These are phyloP conservation scores for Suillus subluteus DNA, from an alignment of 768 basidiomycete genomes.

Conservation along the genomic window DNA sequence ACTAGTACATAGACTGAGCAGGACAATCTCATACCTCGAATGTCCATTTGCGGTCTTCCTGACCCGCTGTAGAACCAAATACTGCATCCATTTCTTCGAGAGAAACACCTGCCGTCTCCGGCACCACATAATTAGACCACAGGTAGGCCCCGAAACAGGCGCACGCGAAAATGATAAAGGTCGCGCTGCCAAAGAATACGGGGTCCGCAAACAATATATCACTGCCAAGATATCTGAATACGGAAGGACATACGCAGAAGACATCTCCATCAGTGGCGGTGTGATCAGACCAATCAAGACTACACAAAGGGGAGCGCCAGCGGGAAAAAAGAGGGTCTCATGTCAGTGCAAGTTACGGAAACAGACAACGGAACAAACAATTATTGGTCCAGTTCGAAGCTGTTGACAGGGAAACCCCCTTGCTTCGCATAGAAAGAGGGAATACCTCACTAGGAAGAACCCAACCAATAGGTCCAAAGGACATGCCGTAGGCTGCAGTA, in stretches of 20 bases:
- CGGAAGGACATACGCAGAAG: conserved; percentile 50
- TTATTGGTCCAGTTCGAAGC: conserved; percentile 90
- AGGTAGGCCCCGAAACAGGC: conserved; percentile 70
- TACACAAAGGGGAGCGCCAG: conserved; percentile 27
- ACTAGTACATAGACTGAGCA: neutral
- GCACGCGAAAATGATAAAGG: conserved; percentile 68
- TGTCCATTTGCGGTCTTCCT: conserved; percentile 54
- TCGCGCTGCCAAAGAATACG: conserved; percentile 44
- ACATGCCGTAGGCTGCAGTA: conserved; percentile 77
- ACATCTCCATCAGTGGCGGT: conserved; percentile 63
- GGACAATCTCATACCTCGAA: conserved; percentile 47
- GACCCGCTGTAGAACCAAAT: conserved; percentile 62
- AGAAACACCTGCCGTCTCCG: conserved; percentile 78
- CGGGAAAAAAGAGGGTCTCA: neutral
- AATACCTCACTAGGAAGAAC: conserved; percentile 85
- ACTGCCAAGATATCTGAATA: conserved; percentile 3
- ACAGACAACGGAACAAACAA: conserved; percentile 44
- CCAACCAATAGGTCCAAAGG: conserved; percentile 83
- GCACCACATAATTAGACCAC: conserved; percentile 71
- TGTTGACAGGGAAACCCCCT: conserved; percentile 82
- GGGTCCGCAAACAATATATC: neutral
- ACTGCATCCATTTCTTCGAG: conserved; percentile 77
- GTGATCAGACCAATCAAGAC: conserved; percentile 79
- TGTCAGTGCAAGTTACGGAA: neutral
- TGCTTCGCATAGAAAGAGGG: conserved; percentile 75